Percentiles rank a stretch among this genome's conserved stretches.
phyloP scores from a whole-genome alignment of 805 yeast species.

The Ogataea naganishii region DNA sequence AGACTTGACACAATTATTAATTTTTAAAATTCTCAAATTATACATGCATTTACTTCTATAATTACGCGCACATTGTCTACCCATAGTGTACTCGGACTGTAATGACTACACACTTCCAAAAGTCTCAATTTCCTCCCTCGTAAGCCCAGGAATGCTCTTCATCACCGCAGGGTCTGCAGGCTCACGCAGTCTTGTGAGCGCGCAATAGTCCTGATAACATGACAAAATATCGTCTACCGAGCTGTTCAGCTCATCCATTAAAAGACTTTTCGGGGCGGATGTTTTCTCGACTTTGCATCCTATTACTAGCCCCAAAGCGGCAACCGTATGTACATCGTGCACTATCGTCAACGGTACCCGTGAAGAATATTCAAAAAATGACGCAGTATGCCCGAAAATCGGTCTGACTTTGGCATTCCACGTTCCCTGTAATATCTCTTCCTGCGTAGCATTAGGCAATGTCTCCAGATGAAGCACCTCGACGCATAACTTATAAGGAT shows the following conservation, averaged over 20 bases:
- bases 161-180: constrained; percentile 16
- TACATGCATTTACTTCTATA: not conserved
- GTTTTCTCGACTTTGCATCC: constrained; percentile 12
- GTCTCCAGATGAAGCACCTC: constrained; percentile 14
- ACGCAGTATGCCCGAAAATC: constrained; percentile 16
- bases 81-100: not conserved
- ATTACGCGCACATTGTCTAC: not conserved
- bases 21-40: not conserved
- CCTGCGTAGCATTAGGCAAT: constrained; percentile 5
- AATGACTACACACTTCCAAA: not conserved
- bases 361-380: constrained; percentile 18
- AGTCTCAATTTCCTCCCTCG: constrained; percentile 6
- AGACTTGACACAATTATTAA: not conserved
- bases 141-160: constrained; percentile 14
- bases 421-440: constrained; percentile 10
- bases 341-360: constrained; percentile 21
- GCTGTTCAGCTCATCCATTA: constrained; percentile 9
- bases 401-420: constrained; percentile 6
- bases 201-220: constrained; percentile 15
- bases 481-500: constrained; percentile 28
- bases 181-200: constrained; percentile 10
- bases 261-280: constrained; percentile 9
- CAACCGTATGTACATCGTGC: constrained; percentile 13
- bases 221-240: constrained; percentile 11
- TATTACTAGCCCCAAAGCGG: constrained; percentile 16